A percentile compares a stretch with the other conserved stretches of the same genome.
phyloP scores from a whole-genome alignment of 2,329 filamentous ascomycete species.

The Berkeleyomyces rouxiae region DNA sequence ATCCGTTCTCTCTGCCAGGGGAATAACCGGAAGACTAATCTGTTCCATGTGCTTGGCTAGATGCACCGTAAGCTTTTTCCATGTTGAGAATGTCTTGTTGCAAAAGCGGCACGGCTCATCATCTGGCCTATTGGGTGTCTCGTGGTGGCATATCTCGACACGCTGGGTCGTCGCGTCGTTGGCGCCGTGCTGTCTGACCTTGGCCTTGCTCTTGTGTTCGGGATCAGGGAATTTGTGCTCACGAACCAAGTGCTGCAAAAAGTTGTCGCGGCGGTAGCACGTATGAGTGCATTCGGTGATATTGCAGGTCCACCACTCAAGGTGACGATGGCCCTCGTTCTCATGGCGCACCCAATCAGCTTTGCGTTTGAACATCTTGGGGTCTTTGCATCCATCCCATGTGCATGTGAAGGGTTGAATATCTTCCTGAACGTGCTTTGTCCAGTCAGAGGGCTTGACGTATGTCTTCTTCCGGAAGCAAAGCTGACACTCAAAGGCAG shows the following conservation, averaged over 20 bases:
- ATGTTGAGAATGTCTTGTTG: constrained; percentile 59
- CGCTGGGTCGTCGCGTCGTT: constrained; percentile 56
- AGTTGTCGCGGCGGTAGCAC: constrained; percentile 82
- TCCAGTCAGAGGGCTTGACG: constrained; percentile 88
- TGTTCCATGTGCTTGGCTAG: constrained; percentile 89
- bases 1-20: constrained; percentile 34
- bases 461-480: constrained; percentile 78
- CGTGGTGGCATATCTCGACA: constrained; percentile 60
- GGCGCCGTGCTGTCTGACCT: constrained; percentile 41
- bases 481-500: constrained; percentile 76
- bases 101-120: constrained; percentile 82
- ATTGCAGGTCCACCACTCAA: constrained; percentile 83
- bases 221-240: constrained; percentile 80
- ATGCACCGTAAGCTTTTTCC: constrained; percentile 92
- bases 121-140: constrained; percentile 47
- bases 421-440: constrained; percentile 89
- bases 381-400: constrained; percentile 64
- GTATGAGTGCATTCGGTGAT: constrained; percentile 64
- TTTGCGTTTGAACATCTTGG: constrained; percentile 87
- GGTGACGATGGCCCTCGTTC: constrained; percentile 74
- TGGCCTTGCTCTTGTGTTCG: constrained; percentile 57
- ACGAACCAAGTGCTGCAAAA: constrained; percentile 77
- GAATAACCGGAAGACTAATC: constrained; percentile 66
- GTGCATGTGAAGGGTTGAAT: constrained; percentile 88
- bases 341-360: constrained; percentile 93